These are phyloP conservation scores for Metschnikowia santaceciliae DNA, from an alignment of 805 yeast species.

Conservation along the genomic window DNA sequence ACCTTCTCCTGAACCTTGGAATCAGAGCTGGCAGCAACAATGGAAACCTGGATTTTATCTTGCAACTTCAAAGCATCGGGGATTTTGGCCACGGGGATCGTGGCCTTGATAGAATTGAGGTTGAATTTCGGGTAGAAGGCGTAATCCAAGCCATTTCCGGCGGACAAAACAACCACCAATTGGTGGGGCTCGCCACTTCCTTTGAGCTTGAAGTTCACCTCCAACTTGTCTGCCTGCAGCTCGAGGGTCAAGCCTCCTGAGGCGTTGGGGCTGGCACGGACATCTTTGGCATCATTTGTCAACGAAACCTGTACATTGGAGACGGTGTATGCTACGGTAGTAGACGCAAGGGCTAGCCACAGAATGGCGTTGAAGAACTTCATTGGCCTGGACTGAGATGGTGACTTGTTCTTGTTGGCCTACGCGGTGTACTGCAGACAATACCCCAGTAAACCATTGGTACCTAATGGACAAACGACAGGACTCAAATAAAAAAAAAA, in stretches of 20 bases:
- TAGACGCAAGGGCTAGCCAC: slow-evolving; percentile 19
- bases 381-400: slow-evolving; percentile 14
- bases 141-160: slow-evolving; percentile 28
- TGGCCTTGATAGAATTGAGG: slow-evolving; percentile 18
- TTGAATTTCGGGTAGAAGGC: slow-evolving; percentile 30
- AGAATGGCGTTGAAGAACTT: slow-evolving; percentile 18
- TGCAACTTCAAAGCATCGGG: slow-evolving; percentile 36
- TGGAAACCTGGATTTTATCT: slow-evolving; percentile 26
- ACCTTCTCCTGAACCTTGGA: slow-evolving; percentile 18
- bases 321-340: slow-evolving; percentile 27
- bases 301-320: slow-evolving; percentile 28
- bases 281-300: slow-evolving; percentile 17
- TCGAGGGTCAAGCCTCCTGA: slow-evolving; percentile 28
- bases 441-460: neutral
- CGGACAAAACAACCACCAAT: slow-evolving; percentile 27
- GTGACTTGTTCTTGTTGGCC: neutral
- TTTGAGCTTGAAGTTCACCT: slow-evolving; percentile 24
- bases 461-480: too few species aligned
- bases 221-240: slow-evolving; percentile 30
- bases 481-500: too few species aligned
- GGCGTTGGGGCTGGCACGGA: slow-evolving; percentile 31
- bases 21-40: slow-evolving; percentile 29
- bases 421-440: neutral
- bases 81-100: slow-evolving; percentile 26
- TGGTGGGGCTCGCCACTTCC: slow-evolving; percentile 33